Percentiles rank a stretch among this genome's conserved stretches.
phyloP scores from a whole-genome alignment of 768 basidiomycete species.

The Panaeolus cyanescens region DNA sequence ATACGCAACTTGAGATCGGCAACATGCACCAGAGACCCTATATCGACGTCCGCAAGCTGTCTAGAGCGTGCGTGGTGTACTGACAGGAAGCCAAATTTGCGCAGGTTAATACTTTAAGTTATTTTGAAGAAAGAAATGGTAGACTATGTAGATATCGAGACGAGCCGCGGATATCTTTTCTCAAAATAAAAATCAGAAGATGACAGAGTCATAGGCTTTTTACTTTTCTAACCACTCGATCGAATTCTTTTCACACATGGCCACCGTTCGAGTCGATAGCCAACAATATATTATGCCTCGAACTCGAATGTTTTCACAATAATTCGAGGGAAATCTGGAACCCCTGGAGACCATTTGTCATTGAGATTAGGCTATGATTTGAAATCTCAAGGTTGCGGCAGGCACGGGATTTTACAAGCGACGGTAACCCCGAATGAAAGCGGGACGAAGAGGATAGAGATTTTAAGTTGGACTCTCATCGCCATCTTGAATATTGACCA shows the following conservation, averaged over 20 bases:
- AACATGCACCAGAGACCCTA: background rate
- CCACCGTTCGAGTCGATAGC: background rate
- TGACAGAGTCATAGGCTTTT: background rate
- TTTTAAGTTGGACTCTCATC: slow-evolving; percentile 13
- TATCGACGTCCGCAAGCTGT: background rate
- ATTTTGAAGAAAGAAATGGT: background rate
- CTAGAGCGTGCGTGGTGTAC: background rate
- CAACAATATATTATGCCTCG: background rate
- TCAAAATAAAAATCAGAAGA: background rate
- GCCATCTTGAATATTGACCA: slow-evolving; percentile 7
- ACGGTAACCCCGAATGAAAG: slow-evolving; percentile 21
- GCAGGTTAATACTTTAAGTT: background rate
- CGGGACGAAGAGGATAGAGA: slow-evolving; percentile 7
- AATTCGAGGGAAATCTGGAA: background rate
- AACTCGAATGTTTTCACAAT: background rate
- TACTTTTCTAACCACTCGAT: background rate
- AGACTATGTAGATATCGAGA: background rate
- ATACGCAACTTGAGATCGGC: background rate
- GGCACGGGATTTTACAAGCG: slow-evolving; percentile 22
- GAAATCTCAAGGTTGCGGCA: slow-evolving; percentile 14
- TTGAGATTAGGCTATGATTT: background rate
- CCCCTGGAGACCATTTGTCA: background rate
- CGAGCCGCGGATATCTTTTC: background rate
- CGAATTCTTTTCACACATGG: background rate
- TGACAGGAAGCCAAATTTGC: background rate